Conservation (phyloP, 306 rosid species). For the Vicia faba region DNA sequence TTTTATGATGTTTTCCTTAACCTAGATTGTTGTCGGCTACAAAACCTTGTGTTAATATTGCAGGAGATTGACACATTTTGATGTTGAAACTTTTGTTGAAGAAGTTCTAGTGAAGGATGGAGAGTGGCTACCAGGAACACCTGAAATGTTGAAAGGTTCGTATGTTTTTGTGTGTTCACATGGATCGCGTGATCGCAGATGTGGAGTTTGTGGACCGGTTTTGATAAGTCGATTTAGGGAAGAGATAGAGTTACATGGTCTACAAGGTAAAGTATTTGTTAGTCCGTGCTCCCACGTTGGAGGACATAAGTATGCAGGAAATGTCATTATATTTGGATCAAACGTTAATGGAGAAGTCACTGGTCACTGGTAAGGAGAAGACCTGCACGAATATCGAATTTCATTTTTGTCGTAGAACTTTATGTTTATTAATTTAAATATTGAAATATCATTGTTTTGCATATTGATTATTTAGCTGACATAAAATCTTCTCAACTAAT, state of each 20-base stretch:
- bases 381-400: neutral
- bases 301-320: slow-evolving; percentile 89
- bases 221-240: slow-evolving; percentile 75
- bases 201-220: slow-evolving; percentile 95
- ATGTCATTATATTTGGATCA: slow-evolving; percentile 76
- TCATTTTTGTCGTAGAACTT: slow-evolving; percentile 19
- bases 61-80: slow-evolving; percentile 97
- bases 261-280: slow-evolving; percentile 76
- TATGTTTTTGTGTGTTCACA: slow-evolving; percentile 87
- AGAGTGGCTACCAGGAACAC: slow-evolving; percentile 92
- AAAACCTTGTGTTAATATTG: slow-evolving; percentile 31
- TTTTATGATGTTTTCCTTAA: neutral
- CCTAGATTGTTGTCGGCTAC: slow-evolving; percentile 10
- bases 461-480: slow-evolving; percentile 10
- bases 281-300: slow-evolving; percentile 98
- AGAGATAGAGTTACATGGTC: slow-evolving; percentile 70
- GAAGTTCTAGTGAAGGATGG: slow-evolving; percentile 96
- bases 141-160: slow-evolving; percentile 71
- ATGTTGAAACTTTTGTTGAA: slow-evolving; percentile 93
- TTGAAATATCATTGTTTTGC: slow-evolving; percentile 22
- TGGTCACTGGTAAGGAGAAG: slow-evolving; percentile 81
- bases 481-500: slow-evolving; percentile 1
- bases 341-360: slow-evolving; percentile 59
- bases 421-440: neutral
- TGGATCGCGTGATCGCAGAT: slow-evolving; percentile 89